Evolutionary conservation across 1,284 basidiomycete genomes (phyloP), one percentile per base, ranked within the genome.

Genomic region (Psilocybe mexicana): DNA sequence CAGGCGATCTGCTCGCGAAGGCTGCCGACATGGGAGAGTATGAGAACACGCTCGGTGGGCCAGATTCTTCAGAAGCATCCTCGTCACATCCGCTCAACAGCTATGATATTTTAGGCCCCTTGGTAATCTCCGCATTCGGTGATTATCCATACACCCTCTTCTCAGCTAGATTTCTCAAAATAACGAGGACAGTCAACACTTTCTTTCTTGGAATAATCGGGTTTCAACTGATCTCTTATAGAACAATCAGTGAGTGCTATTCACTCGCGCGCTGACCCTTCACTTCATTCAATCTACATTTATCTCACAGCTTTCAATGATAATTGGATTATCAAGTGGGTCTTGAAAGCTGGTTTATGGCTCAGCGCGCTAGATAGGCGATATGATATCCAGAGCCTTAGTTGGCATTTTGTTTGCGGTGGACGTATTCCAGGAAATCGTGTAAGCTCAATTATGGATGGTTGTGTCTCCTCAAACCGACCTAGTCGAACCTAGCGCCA

Each of bases 91-190:
- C 8, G 1, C 8, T 33, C 30, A 33, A 8, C 8, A 8, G 30
- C 8, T 8, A 33, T 33, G 30, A 18, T 18, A 18, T 5, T 45
- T 14, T 48, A 68, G 67, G 67, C 23, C 67, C 67, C 26, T 28
- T 67, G 44, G 43, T 69, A 26, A 47, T 69, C 6, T 63, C 64
- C 36, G 54, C 63, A 43, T 68, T 68, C 55, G 35, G 68, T 69
- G 38, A 40, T 40, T 40, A 56, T 14, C 60, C 46, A 28, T 6
- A n/a, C 12, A 26, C 24, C 42, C 45, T n/a, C 38, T 11, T 8
- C 6, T 26, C 47, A 36, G 43, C 33, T 36, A 28, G 28, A 33
- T 35, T 28, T 8, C 24, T 18, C 35, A 40, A 18, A 33, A 25
- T 43, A 14, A 43, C 38, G 28, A 18, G 7, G 30, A 3, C 40